Evolutionary conservation across 257 asterid genomes (phyloP).

Genomic region (Gynochthodes officinalis): DNA sequence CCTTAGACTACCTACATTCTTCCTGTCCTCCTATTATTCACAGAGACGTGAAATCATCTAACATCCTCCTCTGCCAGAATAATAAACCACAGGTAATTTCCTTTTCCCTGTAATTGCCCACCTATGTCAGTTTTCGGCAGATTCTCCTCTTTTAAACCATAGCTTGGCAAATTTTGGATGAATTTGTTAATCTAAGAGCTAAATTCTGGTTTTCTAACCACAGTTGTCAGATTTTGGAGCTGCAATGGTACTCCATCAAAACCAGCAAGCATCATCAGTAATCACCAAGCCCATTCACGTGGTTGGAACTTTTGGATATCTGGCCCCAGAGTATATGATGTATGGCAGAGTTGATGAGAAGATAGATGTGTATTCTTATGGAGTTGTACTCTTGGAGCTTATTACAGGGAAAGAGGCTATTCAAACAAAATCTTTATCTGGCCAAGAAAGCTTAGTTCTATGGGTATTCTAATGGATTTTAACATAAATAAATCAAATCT

Average conservation of each 20-base stretch:
- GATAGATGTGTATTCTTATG: constrained; percentile 78
- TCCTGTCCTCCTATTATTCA: constrained; percentile 63
- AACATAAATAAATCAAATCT: background rate
- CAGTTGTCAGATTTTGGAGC: constrained; percentile 81
- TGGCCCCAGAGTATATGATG: constrained; percentile 87
- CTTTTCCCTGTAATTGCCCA: background rate
- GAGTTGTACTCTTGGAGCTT: constrained; percentile 73
- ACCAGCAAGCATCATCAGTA: constrained; percentile 27
- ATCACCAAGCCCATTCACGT: constrained; percentile 42
- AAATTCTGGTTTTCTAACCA: background rate
- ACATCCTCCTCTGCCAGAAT: constrained; percentile 55
- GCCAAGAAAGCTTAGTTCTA: constrained; percentile 63
- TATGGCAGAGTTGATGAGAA: constrained; percentile 85
- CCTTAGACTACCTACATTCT: constrained; percentile 67
- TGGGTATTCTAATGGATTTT: constrained; percentile 42
- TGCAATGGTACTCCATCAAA: constrained; percentile 42
- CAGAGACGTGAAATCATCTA: constrained; percentile 66
- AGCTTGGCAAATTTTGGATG: background rate
- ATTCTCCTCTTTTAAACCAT: background rate
- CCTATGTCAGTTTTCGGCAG: too few species aligned
- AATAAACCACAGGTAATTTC: constrained; percentile 49
- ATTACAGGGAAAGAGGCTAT: constrained; percentile 78
- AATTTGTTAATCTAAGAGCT: background rate
- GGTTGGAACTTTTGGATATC: constrained; percentile 59
- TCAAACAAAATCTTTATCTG: constrained; percentile 31